These are phyloP conservation scores for Lachnellula suecica DNA, from an alignment of 2,329 filamentous ascomycete genomes.

Conservation along the genomic window DNA sequence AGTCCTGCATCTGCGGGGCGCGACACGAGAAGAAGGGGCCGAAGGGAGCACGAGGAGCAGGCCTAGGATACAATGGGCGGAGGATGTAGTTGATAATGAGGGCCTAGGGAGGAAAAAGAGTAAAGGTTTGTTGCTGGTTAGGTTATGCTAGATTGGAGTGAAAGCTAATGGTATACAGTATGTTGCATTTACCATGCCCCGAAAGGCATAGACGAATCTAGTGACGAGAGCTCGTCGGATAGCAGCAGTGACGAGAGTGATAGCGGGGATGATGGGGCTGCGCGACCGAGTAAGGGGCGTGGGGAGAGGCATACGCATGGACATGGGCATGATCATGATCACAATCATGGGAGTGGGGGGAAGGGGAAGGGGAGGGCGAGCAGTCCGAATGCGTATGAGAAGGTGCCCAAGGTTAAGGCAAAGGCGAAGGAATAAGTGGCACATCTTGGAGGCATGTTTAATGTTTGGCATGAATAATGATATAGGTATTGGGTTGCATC, in stretches of 20 bases:
- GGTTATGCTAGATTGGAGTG: neutral
- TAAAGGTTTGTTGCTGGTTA: slow-evolving; percentile 65
- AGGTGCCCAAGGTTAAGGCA: slow-evolving; percentile 60
- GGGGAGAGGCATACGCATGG: slow-evolving; percentile 28
- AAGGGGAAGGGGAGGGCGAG: slow-evolving; percentile 47
- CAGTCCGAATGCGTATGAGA: slow-evolving; percentile 82
- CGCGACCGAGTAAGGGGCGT: slow-evolving; percentile 35
- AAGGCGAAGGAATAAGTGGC: neutral
- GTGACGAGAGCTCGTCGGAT: slow-evolving; percentile 59
- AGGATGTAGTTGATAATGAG: slow-evolving; percentile 93
- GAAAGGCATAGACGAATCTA: slow-evolving; percentile 78
- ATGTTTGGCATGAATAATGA: neutral
- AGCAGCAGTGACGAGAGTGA: slow-evolving; percentile 51
- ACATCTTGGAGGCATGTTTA: neutral
- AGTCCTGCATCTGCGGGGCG: slow-evolving; percentile 31
- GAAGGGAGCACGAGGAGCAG: slow-evolving; percentile 33
- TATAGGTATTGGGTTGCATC: neutral
- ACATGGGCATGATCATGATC: slow-evolving; percentile 30
- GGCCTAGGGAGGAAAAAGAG: slow-evolving; percentile 90
- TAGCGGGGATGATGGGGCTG: slow-evolving; percentile 41
- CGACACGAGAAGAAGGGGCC: slow-evolving; percentile 10
- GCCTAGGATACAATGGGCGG: slow-evolving; percentile 84
- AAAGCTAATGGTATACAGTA: slow-evolving; percentile 51
- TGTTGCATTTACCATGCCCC: slow-evolving; percentile 98
- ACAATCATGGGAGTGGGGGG: slow-evolving; percentile 38